These are phyloP conservation scores for Allantophomopsis lycopodina DNA, from an alignment of 2,329 filamentous ascomycete genomes.

Conservation along the genomic window DNA sequence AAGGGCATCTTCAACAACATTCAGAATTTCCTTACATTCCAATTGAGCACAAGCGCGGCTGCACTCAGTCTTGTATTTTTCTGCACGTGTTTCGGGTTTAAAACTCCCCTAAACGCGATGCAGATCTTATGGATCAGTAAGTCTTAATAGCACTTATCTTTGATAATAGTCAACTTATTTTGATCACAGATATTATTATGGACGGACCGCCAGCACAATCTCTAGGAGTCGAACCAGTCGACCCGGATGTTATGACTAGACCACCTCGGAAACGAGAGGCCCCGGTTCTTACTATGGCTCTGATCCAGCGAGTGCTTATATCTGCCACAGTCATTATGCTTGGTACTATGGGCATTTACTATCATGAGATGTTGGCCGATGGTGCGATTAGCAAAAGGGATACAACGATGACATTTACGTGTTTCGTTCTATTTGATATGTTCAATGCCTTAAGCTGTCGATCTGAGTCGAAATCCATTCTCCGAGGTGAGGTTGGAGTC, in stretches of 20 bases:
- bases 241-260: slow-evolving; percentile 84
- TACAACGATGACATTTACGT: slow-evolving; percentile 98
- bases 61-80: slow-evolving; percentile 82
- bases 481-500: slow-evolving; percentile 72
- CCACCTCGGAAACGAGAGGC: slow-evolving; percentile 80
- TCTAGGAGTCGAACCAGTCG: slow-evolving; percentile 87
- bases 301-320: slow-evolving; percentile 75
- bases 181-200: slow-evolving; percentile 83
- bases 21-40: slow-evolving; percentile 97
- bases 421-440: slow-evolving; percentile 99
- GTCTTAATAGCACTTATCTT: slow-evolving; percentile 21
- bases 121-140: slow-evolving; percentile 99
- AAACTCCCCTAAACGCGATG: slow-evolving; percentile 96
- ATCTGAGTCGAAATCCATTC: slow-evolving; percentile 77
- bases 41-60: slow-evolving; percentile 91
- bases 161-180: slow-evolving; percentile 7
- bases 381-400: slow-evolving; percentile 79
- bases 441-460: slow-evolving; percentile 94
- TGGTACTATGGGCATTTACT: slow-evolving; percentile 84
- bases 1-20: slow-evolving; percentile 99
- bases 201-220: slow-evolving; percentile 96
- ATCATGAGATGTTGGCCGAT: slow-evolving; percentile 77
- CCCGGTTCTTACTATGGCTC: slow-evolving; percentile 72
- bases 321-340: slow-evolving; percentile 83
- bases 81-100: slow-evolving; percentile 85